Evolutionary conservation across 2,329 filamentous ascomycete genomes (phyloP).

Genomic region (Fusarium sp.): DNA sequence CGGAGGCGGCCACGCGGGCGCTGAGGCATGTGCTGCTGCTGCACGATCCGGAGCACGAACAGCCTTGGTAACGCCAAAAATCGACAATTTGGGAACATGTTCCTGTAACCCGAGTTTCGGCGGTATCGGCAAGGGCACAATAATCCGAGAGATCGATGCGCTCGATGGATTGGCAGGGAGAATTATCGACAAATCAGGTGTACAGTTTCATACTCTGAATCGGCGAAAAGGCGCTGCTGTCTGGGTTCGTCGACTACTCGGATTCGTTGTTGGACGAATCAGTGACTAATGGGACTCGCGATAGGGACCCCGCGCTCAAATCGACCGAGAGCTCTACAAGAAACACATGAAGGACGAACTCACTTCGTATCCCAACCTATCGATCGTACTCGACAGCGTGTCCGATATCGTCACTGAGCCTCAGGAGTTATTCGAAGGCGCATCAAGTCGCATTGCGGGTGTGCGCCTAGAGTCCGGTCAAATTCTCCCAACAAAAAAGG

Average conservation of each 20-base stretch:
- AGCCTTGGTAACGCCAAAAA: constrained; percentile 86
- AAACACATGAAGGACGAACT: constrained; percentile 92
- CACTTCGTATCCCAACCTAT: constrained; percentile 79
- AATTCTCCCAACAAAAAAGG: constrained; percentile 80
- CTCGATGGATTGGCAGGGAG: constrained; percentile 89
- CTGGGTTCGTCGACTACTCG: constrained; percentile 67
- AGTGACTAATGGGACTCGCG: neutral
- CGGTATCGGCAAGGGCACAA: constrained; percentile 98
- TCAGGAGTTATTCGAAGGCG: constrained; percentile 51
- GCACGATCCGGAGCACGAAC: constrained; percentile 90
- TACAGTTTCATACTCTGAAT: constrained; percentile 95
- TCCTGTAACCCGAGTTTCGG: constrained; percentile 98
- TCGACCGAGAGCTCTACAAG: constrained; percentile 90
- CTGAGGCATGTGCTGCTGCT: constrained; percentile 91
- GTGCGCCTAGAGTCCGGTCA: constrained; percentile 90
- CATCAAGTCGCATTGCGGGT: constrained; percentile 81
- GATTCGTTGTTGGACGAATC: neutral
- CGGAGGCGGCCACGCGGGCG: constrained; percentile 94
- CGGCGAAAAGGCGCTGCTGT: constrained; percentile 91
- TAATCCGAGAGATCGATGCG: constrained; percentile 94
- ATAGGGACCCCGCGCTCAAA: constrained; percentile 89
- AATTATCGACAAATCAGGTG: constrained; percentile 91
- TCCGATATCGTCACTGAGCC: constrained; percentile 83
- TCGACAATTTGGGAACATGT: constrained; percentile 91
- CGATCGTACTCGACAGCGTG: constrained; percentile 86